Base-by-base conservation (phyloP, 768 basidiomycete species). In the Mycena filopes region DNA sequence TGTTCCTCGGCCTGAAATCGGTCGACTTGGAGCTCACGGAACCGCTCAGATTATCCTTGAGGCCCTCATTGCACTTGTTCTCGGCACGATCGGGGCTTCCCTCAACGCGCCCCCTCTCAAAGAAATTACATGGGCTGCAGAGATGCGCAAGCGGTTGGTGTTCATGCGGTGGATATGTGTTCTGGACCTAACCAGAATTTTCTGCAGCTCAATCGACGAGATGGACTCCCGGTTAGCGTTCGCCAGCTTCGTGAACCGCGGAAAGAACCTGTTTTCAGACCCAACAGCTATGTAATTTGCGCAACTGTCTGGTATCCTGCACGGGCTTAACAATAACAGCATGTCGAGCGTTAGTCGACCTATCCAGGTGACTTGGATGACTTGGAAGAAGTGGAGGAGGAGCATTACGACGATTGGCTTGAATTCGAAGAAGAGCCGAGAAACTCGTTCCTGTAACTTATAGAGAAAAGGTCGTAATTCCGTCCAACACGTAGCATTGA, bases 41-140 rank as follows among this genome's bases (percentile, higher is more conserved):
- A 36, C 29, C 26, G 56, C 38, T 25, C 72, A 96, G 93, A 88
- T 91, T 56, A 76, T 91, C 21, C 55, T 89, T 36, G 92, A 95
- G 75, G 85, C 88, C 13, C 70, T 93, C 25, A 46, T 87, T 55
- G 86, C 88, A 1, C 80, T 94, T 21, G 69, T 88, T n/a, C 65
- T 91, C 12, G 92, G 93, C 23, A 89, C 87, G 21, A 62, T 94
- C 4, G 94, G 93, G 9, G 91, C 92, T 33, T 86, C 87, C n/a
- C 70, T 92, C 63, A 89, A 85, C 68, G 83, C 90, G 9, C 86
- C 92, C 1, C 74, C 82, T 33, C 77, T 95, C 36, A 93, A 90
- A 70, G 92, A 94, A 71, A 92, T 95, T 63, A 90, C 91, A 36
- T 96, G 93, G 94, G 86, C 92, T 20, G 93, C 91, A 70, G 94